Conservation (phyloP, 1,284 basidiomycete species). For the Mixia osmundae region DNA sequence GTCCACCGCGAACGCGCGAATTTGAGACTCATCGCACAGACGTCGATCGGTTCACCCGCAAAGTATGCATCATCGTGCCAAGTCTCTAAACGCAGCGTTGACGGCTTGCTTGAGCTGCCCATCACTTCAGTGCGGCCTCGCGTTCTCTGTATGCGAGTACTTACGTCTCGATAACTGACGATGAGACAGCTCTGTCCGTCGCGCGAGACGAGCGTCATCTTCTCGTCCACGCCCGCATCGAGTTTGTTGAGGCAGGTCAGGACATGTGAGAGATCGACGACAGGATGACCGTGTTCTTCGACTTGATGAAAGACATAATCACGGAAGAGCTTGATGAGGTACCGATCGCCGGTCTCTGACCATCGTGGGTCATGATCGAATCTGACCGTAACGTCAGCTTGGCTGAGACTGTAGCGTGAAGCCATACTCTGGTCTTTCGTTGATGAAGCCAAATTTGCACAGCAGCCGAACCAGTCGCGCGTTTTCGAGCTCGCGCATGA, state of each 20-base stretch:
- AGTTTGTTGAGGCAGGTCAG: constrained; percentile 79
- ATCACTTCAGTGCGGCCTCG: background rate
- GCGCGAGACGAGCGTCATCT: constrained; percentile 75
- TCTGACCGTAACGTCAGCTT: constrained; percentile 25
- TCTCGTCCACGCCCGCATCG: constrained; percentile 78
- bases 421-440: constrained; percentile 82
- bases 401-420: background rate
- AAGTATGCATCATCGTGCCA: no score
- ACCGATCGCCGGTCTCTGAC: constrained; percentile 95
- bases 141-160: constrained; percentile 7
- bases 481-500: constrained; percentile 86
- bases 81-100: background rate
- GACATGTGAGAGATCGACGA: constrained; percentile 79
- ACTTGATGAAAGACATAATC: constrained; percentile 98
- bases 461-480: constrained; percentile 74
- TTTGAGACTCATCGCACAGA: no score
- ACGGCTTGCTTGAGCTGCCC: background rate
- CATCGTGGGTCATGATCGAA: constrained; percentile 86
- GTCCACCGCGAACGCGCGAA: no score
- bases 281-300: constrained; percentile 53
- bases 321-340: constrained; percentile 92
- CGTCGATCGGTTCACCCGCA: no score
- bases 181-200: constrained; percentile 87
- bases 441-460: constrained; percentile 92
- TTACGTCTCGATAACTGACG: constrained; percentile 65